Evolutionary conservation across 2,329 filamentous ascomycete genomes (phyloP).

Genomic region (Penicillium glabrum): DNA sequence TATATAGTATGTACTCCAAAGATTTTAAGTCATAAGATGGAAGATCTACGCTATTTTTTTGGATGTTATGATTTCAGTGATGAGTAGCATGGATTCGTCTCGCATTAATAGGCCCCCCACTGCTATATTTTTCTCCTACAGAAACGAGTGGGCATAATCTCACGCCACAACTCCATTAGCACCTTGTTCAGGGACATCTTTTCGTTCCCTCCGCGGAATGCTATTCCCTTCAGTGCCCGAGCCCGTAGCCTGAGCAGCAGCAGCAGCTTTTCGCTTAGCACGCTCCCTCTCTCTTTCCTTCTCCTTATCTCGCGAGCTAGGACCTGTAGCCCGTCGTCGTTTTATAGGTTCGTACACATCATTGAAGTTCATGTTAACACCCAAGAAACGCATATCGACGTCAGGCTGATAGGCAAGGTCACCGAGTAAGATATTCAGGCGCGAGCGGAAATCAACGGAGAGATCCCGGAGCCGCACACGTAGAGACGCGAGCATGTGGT

Average conservation of each 20-base stretch:
- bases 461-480: conserved; percentile 71
- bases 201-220: conserved; percentile 26
- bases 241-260: conserved; percentile 13
- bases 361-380: conserved; percentile 99
- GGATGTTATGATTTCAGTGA: not conserved
- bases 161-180: conserved; percentile 1
- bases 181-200: conserved; percentile 12
- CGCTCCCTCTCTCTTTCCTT: conserved; percentile 25
- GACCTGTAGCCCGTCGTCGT: conserved; percentile 47
- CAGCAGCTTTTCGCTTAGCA: conserved; percentile 27
- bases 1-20: not conserved
- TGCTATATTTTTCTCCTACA: not conserved
- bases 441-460: conserved; percentile 71
- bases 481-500: conserved; percentile 71
- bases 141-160: not conserved
- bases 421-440: conserved; percentile 78
- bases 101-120: conserved; percentile 9
- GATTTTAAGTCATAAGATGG: not conserved
- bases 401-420: conserved; percentile 93
- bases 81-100: conserved; percentile 11
- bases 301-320: conserved; percentile 34
- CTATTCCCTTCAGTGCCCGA: conserved; percentile 17
- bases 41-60: not conserved
- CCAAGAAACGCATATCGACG: conserved; percentile 91
- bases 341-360: conserved; percentile 84